Evolutionary conservation across 2,329 filamentous ascomycete genomes (phyloP).

Genomic region (Myrmaecium sp.): DNA sequence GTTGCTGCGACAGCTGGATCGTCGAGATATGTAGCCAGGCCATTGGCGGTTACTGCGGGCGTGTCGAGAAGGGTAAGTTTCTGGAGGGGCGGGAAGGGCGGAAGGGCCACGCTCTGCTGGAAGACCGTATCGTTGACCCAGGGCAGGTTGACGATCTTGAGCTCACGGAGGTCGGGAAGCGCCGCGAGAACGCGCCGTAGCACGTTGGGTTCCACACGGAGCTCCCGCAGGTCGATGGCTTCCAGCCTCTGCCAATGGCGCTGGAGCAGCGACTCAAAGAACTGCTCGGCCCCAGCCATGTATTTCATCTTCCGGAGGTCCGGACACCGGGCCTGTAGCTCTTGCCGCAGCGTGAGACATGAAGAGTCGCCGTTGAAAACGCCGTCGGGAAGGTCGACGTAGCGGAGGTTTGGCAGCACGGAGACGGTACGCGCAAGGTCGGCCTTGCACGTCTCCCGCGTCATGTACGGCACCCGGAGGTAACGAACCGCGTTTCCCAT

Average conservation of each 20-base stretch:
- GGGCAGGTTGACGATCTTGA: constrained; percentile 55
- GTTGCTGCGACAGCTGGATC: constrained; percentile 36
- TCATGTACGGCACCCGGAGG: constrained; percentile 89
- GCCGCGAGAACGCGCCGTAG: constrained; percentile 55
- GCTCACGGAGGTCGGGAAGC: constrained; percentile 50
- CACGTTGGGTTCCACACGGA: constrained; percentile 53
- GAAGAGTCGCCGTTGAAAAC: constrained; percentile 66
- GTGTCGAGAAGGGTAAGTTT: constrained; percentile 57
- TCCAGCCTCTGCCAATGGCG: constrained; percentile 55
- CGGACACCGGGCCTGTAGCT: constrained; percentile 68
- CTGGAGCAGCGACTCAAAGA: constrained; percentile 51
- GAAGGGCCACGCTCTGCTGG: constrained; percentile 44
- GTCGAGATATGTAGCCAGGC: constrained; percentile 52
- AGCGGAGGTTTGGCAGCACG: constrained; percentile 68
- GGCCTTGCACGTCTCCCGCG: constrained; percentile 68
- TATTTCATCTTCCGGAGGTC: constrained; percentile 85
- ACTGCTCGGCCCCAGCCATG: constrained; percentile 57
- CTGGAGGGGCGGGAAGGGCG: constrained; percentile 57
- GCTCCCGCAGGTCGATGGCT: constrained; percentile 50
- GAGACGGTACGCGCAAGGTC: constrained; percentile 76
- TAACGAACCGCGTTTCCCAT: constrained; percentile 57
- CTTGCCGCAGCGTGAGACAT: constrained; percentile 61
- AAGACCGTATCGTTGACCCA: constrained; percentile 68
- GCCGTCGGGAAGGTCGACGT: constrained; percentile 80
- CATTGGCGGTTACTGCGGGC: constrained; percentile 53